A percentile compares a stretch with the other conserved stretches of the same genome.
These are phyloP conservation scores for Orychophragmus violaceus DNA, from an alignment of 345 rosid genomes.

Conservation along the genomic window DNA sequence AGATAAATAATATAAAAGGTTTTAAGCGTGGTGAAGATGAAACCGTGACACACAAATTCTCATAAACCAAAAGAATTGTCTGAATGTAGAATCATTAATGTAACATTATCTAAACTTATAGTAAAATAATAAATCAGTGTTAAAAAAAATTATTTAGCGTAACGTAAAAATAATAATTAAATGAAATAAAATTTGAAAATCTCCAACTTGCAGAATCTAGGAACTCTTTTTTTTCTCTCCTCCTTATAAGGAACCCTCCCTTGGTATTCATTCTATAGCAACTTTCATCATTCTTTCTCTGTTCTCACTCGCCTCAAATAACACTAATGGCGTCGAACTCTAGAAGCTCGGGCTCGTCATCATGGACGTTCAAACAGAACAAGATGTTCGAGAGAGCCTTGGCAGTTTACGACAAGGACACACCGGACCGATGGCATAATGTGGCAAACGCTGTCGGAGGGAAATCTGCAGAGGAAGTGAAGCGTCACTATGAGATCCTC, in stretches of 20 bases:
- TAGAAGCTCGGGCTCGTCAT: constrained; percentile 37
- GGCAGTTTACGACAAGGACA: constrained; percentile 76
- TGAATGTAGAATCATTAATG: too few species aligned
- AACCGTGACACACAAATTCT: too few species aligned
- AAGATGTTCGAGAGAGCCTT: constrained; percentile 86
- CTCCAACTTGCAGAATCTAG: constrained; percentile 29
- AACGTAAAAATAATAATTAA: not conserved
- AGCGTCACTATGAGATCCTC: constrained; percentile 74
- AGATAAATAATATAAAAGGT: too few species aligned
- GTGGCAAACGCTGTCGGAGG: constrained; percentile 74
- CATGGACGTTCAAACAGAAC: constrained; percentile 80
- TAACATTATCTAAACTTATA: too few species aligned
- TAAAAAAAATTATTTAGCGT: not conserved
- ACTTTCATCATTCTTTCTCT: constrained; percentile 15
- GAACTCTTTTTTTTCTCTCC: constrained; percentile 17
- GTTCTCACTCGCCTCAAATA: constrained; percentile 4
- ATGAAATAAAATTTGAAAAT: not conserved
- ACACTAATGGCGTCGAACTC: constrained; percentile 51
- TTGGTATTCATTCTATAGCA: not conserved
- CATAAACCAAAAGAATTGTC: too few species aligned
- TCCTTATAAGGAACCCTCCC: constrained; percentile 21
- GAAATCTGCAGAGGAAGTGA: constrained; percentile 82
- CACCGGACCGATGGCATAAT: constrained; percentile 93
- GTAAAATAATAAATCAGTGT: too few species aligned
- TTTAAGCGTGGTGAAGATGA: too few species aligned